A percentile compares a stretch with the other conserved stretches of the same genome.
Conservation (phyloP, 1,284 basidiomycete species). For the Phlebopus sp. region DNA sequence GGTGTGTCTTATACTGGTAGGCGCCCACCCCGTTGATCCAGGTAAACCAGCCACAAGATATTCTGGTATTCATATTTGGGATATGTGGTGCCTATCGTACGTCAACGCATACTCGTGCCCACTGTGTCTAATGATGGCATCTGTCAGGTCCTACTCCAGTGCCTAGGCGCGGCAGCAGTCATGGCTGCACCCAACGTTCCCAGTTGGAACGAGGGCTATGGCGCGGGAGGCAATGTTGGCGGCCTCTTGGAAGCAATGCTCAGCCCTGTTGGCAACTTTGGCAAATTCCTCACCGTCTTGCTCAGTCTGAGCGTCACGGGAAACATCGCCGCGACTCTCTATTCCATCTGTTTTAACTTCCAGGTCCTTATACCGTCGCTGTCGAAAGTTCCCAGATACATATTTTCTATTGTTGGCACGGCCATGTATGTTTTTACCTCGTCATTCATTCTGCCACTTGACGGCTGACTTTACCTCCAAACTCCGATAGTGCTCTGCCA, state of each 20-base stretch:
- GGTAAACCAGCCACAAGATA: slow-evolving; percentile 52
- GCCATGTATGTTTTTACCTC: slow-evolving; percentile 58
- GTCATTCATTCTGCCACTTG: slow-evolving; percentile 1
- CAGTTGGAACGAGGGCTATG: slow-evolving; percentile 65
- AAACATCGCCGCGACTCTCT: slow-evolving; percentile 84
- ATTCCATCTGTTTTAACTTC: slow-evolving; percentile 80
- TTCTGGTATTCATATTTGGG: slow-evolving; percentile 77
- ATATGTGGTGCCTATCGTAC: slow-evolving; percentile 66
- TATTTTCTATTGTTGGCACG: slow-evolving; percentile 80
- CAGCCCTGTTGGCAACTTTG: slow-evolving; percentile 67
- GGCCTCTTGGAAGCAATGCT: slow-evolving; percentile 79
- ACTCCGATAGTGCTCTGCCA: slow-evolving; percentile 40
- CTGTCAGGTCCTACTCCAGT: slow-evolving; percentile 57
- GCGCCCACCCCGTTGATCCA: background rate
- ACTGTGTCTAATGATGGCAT: slow-evolving; percentile 1
- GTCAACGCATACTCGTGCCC: slow-evolving; percentile 15
- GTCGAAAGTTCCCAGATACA: slow-evolving; percentile 73
- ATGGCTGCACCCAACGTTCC: slow-evolving; percentile 60
- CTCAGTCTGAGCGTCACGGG: slow-evolving; percentile 78
- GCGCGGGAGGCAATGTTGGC: slow-evolving; percentile 57
- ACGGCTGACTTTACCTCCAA: slow-evolving; percentile 11
- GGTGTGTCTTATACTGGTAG: slow-evolving; percentile 35
- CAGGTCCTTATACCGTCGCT: slow-evolving; percentile 76
- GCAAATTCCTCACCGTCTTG: slow-evolving; percentile 85
- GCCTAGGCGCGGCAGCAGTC: slow-evolving; percentile 71